phyloP scores from a whole-genome alignment of 2,329 filamentous ascomycete species.

The Nothophoma quercina region DNA sequence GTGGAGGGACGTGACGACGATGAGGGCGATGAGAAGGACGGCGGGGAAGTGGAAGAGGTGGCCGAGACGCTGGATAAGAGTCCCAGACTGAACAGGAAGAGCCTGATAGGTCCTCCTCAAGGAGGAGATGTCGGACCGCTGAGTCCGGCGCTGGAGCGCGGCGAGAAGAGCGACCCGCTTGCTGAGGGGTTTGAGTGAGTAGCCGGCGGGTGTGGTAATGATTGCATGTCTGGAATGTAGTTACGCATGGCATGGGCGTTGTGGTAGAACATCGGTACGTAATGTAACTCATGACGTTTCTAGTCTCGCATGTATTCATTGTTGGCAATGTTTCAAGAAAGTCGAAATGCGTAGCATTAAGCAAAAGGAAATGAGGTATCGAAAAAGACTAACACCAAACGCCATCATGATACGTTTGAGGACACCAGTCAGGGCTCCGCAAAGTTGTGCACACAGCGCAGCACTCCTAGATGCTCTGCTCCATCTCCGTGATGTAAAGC shows the following conservation, averaged over 20 bases:
- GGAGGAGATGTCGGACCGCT: constrained; percentile 37
- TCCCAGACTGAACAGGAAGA: constrained; percentile 52
- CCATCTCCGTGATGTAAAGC: constrained; percentile 98
- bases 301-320: too few relatives aligned
- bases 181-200: constrained; percentile 43
- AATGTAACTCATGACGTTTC: not conserved
- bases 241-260: constrained; percentile 12
- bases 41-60: constrained; percentile 44
- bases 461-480: constrained; percentile 68
- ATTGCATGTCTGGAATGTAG: not conserved
- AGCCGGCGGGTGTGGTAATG: not conserved
- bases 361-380: constrained; percentile 14
- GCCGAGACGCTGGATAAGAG: constrained; percentile 47
- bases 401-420: constrained; percentile 13
- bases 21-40: constrained; percentile 22
- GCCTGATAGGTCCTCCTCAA: constrained; percentile 46
- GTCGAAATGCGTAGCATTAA: not conserved
- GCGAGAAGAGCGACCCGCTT: constrained; percentile 31
- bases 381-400: constrained; percentile 10
- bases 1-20: constrained; percentile 47
- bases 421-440: constrained; percentile 3
- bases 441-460: constrained; percentile 2
- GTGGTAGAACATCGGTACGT: constrained; percentile 2
- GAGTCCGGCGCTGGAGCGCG: constrained; percentile 41
- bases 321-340: not conserved